phyloP scores from a whole-genome alignment of 352 stramenopile species.

The Halophytophthora batemanensis region DNA sequence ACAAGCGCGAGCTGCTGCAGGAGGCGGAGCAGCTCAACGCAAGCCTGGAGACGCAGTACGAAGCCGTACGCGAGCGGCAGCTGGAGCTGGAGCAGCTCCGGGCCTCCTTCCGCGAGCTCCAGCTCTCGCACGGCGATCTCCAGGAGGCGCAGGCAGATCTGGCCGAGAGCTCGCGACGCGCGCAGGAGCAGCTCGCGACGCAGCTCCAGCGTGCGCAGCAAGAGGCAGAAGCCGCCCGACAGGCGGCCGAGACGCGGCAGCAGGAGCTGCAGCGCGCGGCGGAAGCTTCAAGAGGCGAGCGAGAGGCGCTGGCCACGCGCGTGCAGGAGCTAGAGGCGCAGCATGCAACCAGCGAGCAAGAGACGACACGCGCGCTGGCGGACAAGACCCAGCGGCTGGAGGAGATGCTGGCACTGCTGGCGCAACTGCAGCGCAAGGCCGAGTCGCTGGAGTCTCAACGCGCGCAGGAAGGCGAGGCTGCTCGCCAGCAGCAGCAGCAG shows the following conservation, averaged over 20 bases:
- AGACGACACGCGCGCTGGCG: conserved; percentile 26
- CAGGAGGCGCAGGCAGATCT: conserved; percentile 55
- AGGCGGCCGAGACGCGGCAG: conserved; percentile 19
- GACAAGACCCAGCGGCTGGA: conserved; percentile 50
- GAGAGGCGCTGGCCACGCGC: conserved; percentile 22
- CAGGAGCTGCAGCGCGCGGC: conserved; percentile 7
- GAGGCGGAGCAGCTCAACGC: conserved; percentile 62
- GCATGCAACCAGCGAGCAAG: conserved; percentile 27
- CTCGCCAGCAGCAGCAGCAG: conserved; percentile 19
- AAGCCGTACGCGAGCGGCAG: conserved; percentile 48
- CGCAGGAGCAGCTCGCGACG: conserved; percentile 28
- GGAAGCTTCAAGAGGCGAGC: conserved; percentile 10
- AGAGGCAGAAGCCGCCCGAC: conserved; percentile 7
- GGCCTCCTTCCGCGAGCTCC: conserved; percentile 40
- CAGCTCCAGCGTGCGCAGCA: conserved; percentile 31
- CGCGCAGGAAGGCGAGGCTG: conserved; percentile 33
- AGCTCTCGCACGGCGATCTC: conserved; percentile 50
- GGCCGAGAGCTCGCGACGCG: conserved; percentile 27
- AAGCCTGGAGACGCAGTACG: conserved; percentile 52
- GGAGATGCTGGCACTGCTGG: conserved; percentile 69
- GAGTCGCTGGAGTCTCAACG: conserved; percentile 52
- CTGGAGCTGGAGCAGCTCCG: conserved; percentile 59
- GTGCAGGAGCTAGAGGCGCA: conserved; percentile 29
- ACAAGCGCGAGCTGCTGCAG: conserved; percentile 64
- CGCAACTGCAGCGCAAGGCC: conserved; percentile 43